These are phyloP conservation scores for Nitzschia sp. DNA, from an alignment of 108 stramenopile genomes.

Conservation along the genomic window DNA sequence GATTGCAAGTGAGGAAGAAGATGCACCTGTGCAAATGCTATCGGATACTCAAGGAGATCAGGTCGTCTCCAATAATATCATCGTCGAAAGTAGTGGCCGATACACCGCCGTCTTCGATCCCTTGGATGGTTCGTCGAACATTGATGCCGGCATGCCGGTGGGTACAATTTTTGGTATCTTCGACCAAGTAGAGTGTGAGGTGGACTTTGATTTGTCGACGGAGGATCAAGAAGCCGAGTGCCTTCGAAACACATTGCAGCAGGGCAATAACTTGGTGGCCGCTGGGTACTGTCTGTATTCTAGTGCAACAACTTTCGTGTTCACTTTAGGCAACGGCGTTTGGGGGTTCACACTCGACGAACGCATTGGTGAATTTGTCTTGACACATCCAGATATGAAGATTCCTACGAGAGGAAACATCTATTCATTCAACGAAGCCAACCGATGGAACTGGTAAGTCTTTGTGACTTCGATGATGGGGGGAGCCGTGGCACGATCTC, in stretches of 20 bases:
- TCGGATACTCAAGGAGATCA: conserved; percentile 7
- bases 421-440: conserved; percentile 92
- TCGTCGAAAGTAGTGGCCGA: conserved; percentile 25
- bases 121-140: conserved; percentile 92
- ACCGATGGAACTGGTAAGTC: conserved; percentile 65
- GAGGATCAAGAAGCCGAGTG: conserved; percentile 36
- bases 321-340: conserved; percentile 77
- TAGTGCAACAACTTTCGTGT: conserved; percentile 86
- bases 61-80: conserved; percentile 24
- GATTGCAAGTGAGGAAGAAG: conserved; percentile 62
- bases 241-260: conserved; percentile 73
- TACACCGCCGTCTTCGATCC: conserved; percentile 92
- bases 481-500: too few relatives aligned
- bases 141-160: conserved; percentile 92
- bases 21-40: conserved; percentile 48
- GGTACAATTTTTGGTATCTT: conserved; percentile 90
- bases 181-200: conserved; percentile 65
- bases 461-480: too few relatives aligned
- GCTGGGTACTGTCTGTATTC: conserved; percentile 93
- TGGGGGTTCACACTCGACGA: conserved; percentile 93
- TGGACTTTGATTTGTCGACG: conserved; percentile 16
- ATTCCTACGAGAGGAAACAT: conserved; percentile 79
- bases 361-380: conserved; percentile 86
- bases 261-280: conserved; percentile 78
- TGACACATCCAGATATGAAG: conserved; percentile 77